phyloP scores from a whole-genome alignment of 2,329 filamentous ascomycete genomes.

The Epichloe amarillans region DNA sequence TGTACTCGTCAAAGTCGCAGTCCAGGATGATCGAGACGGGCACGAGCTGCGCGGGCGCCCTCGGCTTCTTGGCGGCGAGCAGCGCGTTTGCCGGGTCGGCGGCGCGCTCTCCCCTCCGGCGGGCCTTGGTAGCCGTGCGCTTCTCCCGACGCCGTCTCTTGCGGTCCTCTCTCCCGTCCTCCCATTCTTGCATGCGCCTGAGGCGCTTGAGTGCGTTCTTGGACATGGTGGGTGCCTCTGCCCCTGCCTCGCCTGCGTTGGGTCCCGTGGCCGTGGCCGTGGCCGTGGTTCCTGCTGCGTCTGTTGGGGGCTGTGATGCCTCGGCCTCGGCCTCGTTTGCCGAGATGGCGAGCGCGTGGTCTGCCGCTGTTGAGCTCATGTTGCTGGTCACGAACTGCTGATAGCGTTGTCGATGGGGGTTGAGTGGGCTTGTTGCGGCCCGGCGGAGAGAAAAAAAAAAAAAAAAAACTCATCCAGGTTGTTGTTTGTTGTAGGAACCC shows the following conservation, averaged over 20 bases:
- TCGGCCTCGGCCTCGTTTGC: background rate
- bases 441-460: no score
- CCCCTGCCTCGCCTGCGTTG: background rate
- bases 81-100: slow-evolving; percentile 24
- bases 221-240: slow-evolving; percentile 37
- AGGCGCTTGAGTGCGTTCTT: slow-evolving; percentile 81
- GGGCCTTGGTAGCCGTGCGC: slow-evolving; percentile 31
- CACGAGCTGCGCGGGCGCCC: slow-evolving; percentile 36
- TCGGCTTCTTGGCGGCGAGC: slow-evolving; percentile 21
- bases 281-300: background rate
- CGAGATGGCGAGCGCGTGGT: background rate
- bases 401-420: no score
- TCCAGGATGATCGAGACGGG: slow-evolving; percentile 77
- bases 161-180: slow-evolving; percentile 51
- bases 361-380: background rate
- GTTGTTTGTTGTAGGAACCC: no score
- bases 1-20: slow-evolving; percentile 82
- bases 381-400: background rate
- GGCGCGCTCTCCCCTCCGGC: slow-evolving; percentile 36
- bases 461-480: no score
- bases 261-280: no score
- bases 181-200: slow-evolving; percentile 59
- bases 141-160: slow-evolving; percentile 42
- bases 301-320: background rate
- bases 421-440: no score